Evolutionary conservation across 768 basidiomycete species (phyloP).

Genomic region (Tylopilus intermedius): DNA sequence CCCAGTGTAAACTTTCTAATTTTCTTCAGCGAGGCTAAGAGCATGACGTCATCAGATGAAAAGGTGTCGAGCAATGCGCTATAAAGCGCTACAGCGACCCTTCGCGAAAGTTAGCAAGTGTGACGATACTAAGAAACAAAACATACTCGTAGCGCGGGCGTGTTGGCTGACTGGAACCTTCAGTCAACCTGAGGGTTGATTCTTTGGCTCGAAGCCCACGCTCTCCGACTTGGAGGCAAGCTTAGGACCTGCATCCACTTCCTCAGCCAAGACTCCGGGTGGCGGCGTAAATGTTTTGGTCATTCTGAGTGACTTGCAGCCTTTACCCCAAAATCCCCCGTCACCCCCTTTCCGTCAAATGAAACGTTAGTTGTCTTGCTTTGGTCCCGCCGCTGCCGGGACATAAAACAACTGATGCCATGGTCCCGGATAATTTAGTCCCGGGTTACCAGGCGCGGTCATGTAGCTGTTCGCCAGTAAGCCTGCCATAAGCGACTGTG

Average conservation of each 20-base stretch:
- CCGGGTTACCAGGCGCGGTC: background rate
- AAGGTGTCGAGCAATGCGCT: too few relatives aligned
- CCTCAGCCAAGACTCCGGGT: background rate
- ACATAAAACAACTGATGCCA: slow-evolving; percentile 9
- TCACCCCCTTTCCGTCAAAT: background rate
- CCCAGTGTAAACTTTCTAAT: too few relatives aligned
- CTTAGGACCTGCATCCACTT: background rate
- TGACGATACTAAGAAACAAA: background rate
- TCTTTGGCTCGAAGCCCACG: slow-evolving; percentile 1
- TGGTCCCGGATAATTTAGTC: background rate
- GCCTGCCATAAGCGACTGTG: too few relatives aligned
- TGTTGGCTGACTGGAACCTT: background rate
- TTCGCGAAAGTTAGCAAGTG: background rate
- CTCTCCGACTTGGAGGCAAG: background rate
- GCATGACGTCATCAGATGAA: too few relatives aligned
- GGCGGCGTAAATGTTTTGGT: slow-evolving; percentile 6
- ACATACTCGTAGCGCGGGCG: slow-evolving; percentile 5
- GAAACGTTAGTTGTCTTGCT: slow-evolving; percentile 4
- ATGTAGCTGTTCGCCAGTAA: too few relatives aligned
- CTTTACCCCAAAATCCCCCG: background rate
- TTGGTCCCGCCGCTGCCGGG: slow-evolving; percentile 6
- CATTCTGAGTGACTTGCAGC: background rate
- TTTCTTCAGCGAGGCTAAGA: too few relatives aligned
- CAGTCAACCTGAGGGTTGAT: slow-evolving; percentile 10
- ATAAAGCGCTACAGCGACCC: too few relatives aligned